Evolutionary conservation across 1,139 yeast species (phyloP), one percentile per base, ranked within the genome.

Genomic region (Lizanozyma gosingica): DNA sequence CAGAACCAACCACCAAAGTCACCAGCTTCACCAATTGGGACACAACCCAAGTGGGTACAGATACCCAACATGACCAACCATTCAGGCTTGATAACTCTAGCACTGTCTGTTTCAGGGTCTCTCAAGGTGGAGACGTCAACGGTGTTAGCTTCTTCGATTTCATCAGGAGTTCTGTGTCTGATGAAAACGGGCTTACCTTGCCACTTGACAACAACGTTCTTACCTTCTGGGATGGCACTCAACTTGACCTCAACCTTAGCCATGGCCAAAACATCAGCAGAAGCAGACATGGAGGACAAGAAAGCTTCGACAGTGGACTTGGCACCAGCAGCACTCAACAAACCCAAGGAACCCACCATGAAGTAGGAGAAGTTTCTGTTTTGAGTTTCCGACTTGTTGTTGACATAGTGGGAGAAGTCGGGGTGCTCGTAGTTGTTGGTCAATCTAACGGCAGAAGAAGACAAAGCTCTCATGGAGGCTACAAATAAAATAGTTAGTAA

Each of bases 1-100:
- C 99, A 94, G 92, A 94, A 94, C 98, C 98, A 94, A 63, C 98
- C 98, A 65, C 97, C 97, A 58, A 80, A 94, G 69, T 94, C 99
- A 72, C 99, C 99, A 50, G 97, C 85, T 73, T 94, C 98, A 65
- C 99, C 98, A 62, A 94, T 94, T 54, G 99, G 99, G 50, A 94
- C 99, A 83, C 99, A 94, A 67, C 99, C 99, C 76, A 94, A 81
- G 67, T 94, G 99, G 55, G 99, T 94, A 78, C 98, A 92, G 66
- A 94, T 90, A 74, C 99, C 99, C 74, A 94, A 71, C 99, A 94
- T 94, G 63, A 94, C 79, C 63, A 94, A 80, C 98, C 98, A 94
- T 72, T 90, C 92, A 51, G 99, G 98, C 66, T 83, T 85, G 72
- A 86, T 76, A 53, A 86, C 97, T 75, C 99, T 90, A 62, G 87